These are phyloP conservation scores for Polyplosphaeria fusca DNA, from an alignment of 495 filamentous ascomycete species.

Conservation along the genomic window DNA sequence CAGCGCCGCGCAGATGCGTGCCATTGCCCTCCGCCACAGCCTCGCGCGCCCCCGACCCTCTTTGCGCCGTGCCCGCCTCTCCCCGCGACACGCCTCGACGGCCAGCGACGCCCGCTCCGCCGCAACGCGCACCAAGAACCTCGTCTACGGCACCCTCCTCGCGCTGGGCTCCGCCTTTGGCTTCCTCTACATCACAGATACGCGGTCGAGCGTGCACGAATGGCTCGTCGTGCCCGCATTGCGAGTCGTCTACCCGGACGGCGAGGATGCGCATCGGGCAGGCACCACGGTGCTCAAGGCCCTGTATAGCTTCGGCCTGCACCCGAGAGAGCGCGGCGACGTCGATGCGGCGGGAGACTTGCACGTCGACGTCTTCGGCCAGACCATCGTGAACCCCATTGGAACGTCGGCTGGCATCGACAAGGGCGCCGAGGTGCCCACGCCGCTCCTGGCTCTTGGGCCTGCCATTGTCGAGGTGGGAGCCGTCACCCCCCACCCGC, in stretches of 20 bases:
- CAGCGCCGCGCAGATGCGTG: constrained; percentile 13
- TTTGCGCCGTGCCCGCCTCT: background rate
- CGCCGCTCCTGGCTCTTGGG: constrained; percentile 75
- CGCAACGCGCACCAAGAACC: constrained; percentile 46
- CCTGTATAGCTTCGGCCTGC: constrained; percentile 57
- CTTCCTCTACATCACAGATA: constrained; percentile 85
- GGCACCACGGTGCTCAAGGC: constrained; percentile 67
- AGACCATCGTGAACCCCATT: constrained; percentile 75
- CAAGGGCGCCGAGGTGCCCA: constrained; percentile 85
- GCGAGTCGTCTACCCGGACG: constrained; percentile 70
- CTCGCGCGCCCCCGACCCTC: background rate
- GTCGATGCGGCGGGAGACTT: constrained; percentile 52
- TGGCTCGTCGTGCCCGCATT: constrained; percentile 75
- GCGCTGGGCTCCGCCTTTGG: constrained; percentile 49
- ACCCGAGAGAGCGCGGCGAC: constrained; percentile 70
- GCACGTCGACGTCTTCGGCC: constrained; percentile 69
- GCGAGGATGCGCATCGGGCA: constrained; percentile 84
- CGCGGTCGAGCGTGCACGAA: constrained; percentile 77
- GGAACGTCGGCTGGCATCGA: constrained; percentile 91
- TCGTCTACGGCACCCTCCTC: constrained; percentile 57
- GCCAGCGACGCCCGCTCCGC: constrained; percentile 39
- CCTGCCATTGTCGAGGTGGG: constrained; percentile 85
- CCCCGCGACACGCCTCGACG: constrained; percentile 21
- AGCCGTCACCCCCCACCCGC: constrained; percentile 79
- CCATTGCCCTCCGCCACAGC: constrained; percentile 3